Conservation (phyloP, 305 asterid genomes). For the Nicotiana rustica region DNA sequence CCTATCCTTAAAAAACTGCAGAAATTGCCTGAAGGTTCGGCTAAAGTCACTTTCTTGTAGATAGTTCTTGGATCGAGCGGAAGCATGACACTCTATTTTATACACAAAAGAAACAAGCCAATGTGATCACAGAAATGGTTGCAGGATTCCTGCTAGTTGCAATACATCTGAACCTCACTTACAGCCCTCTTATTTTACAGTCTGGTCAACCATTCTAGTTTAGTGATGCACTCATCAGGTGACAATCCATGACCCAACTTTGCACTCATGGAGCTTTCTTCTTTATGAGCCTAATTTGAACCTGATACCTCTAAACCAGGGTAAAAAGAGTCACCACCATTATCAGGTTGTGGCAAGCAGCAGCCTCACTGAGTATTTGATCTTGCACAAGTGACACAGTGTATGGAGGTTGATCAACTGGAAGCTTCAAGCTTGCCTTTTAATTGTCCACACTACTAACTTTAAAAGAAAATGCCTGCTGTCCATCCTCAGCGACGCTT, state of each 20-base stretch:
- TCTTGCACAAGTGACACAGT: background rate
- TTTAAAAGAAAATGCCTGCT: background rate
- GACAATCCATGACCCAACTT: conserved; percentile 19
- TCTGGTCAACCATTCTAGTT: background rate
- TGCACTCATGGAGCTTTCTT: background rate
- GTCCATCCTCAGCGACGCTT: conserved; percentile 55
- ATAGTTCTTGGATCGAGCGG: background rate
- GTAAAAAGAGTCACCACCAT: background rate
- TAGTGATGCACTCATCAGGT: conserved; percentile 1
- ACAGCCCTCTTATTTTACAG: conserved; percentile 5
- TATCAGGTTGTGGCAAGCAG: background rate
- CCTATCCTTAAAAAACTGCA: background rate
- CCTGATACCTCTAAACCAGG: background rate
- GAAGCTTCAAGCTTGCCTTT: background rate
- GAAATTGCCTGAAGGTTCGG: background rate
- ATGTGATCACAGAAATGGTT: background rate
- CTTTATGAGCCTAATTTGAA: background rate
- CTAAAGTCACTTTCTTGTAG: conserved; percentile 19
- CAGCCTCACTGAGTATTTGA: background rate
- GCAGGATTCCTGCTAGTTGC: conserved; percentile 2
- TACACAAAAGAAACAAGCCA: background rate
- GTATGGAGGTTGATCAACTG: conserved; percentile 13
- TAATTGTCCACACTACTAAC: conserved; percentile 17
- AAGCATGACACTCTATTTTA: conserved; percentile 12
- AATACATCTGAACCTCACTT: background rate